Base-by-base conservation (phyloP, 2,329 filamentous ascomycete genomes). In the Huntiella moniliformis region DNA sequence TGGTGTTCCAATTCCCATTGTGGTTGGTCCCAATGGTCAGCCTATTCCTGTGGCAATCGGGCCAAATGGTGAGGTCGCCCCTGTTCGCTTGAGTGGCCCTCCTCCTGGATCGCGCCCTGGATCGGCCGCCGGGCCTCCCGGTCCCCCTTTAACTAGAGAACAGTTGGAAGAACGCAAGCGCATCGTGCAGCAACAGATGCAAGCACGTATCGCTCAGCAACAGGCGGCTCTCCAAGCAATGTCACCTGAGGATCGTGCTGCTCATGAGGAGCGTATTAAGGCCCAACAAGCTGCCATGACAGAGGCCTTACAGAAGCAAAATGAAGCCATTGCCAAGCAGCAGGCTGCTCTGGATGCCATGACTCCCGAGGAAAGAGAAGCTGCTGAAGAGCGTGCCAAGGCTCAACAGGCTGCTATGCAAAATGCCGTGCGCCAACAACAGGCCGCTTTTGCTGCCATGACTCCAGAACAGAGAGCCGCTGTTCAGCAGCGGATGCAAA, bases 31-130 rank as follows among this genome's bases (percentile, higher is more conserved):
- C 8, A 42, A 49, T 39, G 47, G 47, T 15, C 43, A 45, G 35
- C 46, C 46, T 12, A 48, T 48, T 38, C 47, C 47, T 17, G 47
- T 49, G 12, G 40, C 38, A n/a, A 40, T 46, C 17, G 44, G 47
- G n/a, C 47, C 47, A 17, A 49, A 49, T 13, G 47, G 47, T 11
- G 38, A 49, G 28, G 44, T 41, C 4, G 37, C 46, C 32, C 47
- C 47, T 12, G 15, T 46, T 22, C 44, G 35, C 6, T 40, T 40
- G 38, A 22, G 49, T 44, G 42, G 36, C 15, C 36, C 37, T 28
- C 37, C 31, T 12, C 36, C 36, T 11, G 37, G 31, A 16, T 34
- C 43, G 4, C 13, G 33, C 28, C 34, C 34, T n/a, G 43, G 40
- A 10, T 17, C 40, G 13, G 18, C 40, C 13, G 31, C 28, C 7